These are phyloP conservation scores for Pezicula neosporulosa DNA, from an alignment of 2,329 filamentous ascomycete genomes.

Conservation along the genomic window DNA sequence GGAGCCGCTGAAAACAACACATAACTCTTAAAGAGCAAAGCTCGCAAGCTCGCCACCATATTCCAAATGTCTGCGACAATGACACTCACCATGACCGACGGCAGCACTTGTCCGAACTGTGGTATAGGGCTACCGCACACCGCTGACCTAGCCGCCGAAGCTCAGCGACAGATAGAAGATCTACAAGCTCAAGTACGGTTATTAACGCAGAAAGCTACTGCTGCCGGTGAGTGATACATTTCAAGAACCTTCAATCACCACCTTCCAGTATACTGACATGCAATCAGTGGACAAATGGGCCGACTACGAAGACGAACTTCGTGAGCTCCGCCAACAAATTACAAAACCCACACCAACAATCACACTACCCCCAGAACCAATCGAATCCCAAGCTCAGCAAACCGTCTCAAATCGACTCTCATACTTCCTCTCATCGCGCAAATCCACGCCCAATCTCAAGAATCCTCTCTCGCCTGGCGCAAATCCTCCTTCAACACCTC, in stretches of 20 bases:
- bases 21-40: no score
- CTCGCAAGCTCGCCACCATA: no score
- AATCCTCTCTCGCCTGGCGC: conserved; percentile 9
- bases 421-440: conserved; percentile 47
- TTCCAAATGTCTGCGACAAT: conserved; percentile 27
- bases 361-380: conserved; percentile 25
- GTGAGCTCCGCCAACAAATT: conserved; percentile 45
- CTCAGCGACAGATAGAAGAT: conserved; percentile 61
- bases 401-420: conserved; percentile 29
- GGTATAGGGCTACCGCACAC: conserved; percentile 21
- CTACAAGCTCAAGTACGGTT: conserved; percentile 68
- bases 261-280: conserved; percentile 3
- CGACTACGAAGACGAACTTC: conserved; percentile 78
- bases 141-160: conserved; percentile 25
- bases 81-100: conserved; percentile 24
- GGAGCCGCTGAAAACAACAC: no score
- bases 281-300: conserved; percentile 59
- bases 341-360: conserved; percentile 23
- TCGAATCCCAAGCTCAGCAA: conserved; percentile 5
- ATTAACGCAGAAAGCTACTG: conserved; percentile 68
- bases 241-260: not conserved
- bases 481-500: conserved; percentile 11
- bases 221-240: conserved; percentile 43
- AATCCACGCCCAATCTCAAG: conserved; percentile 39
- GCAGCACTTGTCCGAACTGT: conserved; percentile 26